Conservation (phyloP, 495 filamentous ascomycete genomes). For the Bathelium albidoporum region DNA sequence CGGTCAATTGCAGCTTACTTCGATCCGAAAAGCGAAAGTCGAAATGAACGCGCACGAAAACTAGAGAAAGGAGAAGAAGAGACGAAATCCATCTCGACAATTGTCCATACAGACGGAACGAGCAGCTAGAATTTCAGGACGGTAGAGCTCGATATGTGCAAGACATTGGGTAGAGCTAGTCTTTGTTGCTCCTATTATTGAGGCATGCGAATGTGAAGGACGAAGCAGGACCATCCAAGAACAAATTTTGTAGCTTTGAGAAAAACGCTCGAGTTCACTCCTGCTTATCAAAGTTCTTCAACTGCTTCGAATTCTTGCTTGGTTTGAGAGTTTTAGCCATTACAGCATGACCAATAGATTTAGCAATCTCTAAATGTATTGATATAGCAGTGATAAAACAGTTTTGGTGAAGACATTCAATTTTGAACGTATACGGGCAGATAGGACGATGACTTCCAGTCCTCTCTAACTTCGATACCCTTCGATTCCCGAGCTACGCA, state of each 20-base stretch:
- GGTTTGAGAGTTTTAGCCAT: too few species aligned
- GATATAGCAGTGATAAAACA: too few species aligned
- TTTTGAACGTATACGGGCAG: too few species aligned
- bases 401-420: too few species aligned
- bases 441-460: too few species aligned
- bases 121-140: not conserved
- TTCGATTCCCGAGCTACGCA: too few species aligned
- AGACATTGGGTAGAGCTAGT: not conserved
- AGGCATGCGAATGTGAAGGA: not conserved
- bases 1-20: conserved; percentile 32
- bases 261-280: too few species aligned
- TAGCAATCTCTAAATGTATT: too few species aligned
- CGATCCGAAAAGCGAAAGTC: conserved; percentile 40
- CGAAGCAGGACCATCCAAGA: not conserved
- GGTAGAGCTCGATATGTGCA: not conserved
- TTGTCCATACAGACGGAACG: not conserved
- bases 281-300: too few species aligned
- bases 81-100: not conserved
- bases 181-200: not conserved
- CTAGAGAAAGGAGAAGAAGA: conserved; percentile 2
- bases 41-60: conserved; percentile 27
- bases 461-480: too few species aligned
- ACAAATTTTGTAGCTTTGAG: not conserved
- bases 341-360: too few species aligned
- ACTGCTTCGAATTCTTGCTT: too few species aligned